Evolutionary conservation across 1,284 basidiomycete genomes (phyloP).

Genomic region (Coniophora puteana): DNA sequence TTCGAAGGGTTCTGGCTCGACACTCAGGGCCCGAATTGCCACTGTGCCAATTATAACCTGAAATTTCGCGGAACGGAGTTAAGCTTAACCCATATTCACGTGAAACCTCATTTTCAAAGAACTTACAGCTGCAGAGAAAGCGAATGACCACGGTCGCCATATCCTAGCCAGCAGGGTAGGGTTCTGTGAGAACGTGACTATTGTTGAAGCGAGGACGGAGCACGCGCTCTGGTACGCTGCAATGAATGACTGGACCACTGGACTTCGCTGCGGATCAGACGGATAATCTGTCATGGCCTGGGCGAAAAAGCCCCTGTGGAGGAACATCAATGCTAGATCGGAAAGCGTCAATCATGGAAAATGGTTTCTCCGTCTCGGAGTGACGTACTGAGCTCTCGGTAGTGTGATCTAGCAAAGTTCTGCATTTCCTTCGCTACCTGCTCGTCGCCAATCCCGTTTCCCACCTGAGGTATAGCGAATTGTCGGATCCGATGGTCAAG

Average conservation of each 20-base stretch:
- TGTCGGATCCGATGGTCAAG: constrained; percentile 42
- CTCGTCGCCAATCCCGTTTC: constrained; percentile 20
- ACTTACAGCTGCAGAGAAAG: constrained; percentile 44
- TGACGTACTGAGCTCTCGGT: constrained; percentile 42
- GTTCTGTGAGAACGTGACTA: constrained; percentile 34
- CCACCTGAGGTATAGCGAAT: constrained; percentile 24
- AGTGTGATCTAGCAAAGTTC: constrained; percentile 39
- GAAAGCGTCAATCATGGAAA: constrained; percentile 1
- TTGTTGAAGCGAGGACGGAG: constrained; percentile 33
- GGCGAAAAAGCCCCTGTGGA: constrained; percentile 47
- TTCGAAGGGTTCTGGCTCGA: constrained; percentile 37
- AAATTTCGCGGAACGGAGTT: not conserved
- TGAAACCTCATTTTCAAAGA: not conserved
- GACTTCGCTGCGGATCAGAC: constrained; percentile 36
- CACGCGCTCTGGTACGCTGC: constrained; percentile 43
- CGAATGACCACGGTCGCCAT: constrained; percentile 47
- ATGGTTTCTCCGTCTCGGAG: not conserved
- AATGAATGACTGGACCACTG: constrained; percentile 38
- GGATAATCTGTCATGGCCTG: constrained; percentile 42
- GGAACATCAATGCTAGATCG: constrained; percentile 39
- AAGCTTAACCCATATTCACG: no score
- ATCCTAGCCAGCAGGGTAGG: constrained; percentile 38
- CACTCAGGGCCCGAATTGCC: constrained; percentile 34
- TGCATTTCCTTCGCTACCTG: constrained; percentile 39
- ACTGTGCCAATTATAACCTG: constrained; percentile 44